Percentiles rank a stretch among this genome's conserved stretches.
These are phyloP conservation scores for Fusarium sp. DNA, from an alignment of 2,329 filamentous ascomycete species.

Conservation along the genomic window DNA sequence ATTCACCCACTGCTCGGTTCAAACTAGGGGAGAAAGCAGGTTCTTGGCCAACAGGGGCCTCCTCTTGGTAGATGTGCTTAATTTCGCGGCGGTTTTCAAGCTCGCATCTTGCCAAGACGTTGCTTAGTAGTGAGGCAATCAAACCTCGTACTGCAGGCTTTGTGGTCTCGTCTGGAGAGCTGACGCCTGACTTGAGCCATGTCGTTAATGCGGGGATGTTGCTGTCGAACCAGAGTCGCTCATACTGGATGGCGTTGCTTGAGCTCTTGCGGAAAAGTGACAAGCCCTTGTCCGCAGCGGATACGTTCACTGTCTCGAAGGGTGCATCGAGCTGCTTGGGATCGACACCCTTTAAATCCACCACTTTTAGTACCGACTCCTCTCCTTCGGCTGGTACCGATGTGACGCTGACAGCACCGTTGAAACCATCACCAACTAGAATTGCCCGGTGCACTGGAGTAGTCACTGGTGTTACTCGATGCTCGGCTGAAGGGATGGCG, in stretches of 20 bases:
- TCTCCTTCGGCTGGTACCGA: slow-evolving; percentile 54
- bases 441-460: slow-evolving; percentile 88
- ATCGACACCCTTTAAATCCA: slow-evolving; percentile 65
- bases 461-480: slow-evolving; percentile 73
- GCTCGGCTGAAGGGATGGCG: slow-evolving; percentile 74
- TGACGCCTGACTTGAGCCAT: slow-evolving; percentile 70
- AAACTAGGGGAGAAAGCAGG: slow-evolving; percentile 59
- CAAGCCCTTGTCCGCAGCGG: slow-evolving; percentile 71
- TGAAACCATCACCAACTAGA: slow-evolving; percentile 77
- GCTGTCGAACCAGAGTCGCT: slow-evolving; percentile 78
- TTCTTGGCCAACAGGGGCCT: slow-evolving; percentile 31
- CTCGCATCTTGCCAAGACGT: slow-evolving; percentile 62
- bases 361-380: slow-evolving; percentile 63
- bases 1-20: slow-evolving; percentile 70
- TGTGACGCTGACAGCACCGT: slow-evolving; percentile 69
- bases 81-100: slow-evolving; percentile 55
- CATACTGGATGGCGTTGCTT: slow-evolving; percentile 76
- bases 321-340: slow-evolving; percentile 52
- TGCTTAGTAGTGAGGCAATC: slow-evolving; percentile 73
- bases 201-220: slow-evolving; percentile 72
- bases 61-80: slow-evolving; percentile 49
- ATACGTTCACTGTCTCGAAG: slow-evolving; percentile 71
- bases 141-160: slow-evolving; percentile 75
- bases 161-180: slow-evolving; percentile 58
- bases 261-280: slow-evolving; percentile 75